phyloP scores from a whole-genome alignment of 1,284 basidiomycete genomes.

The Fomitopsis schrenkii region DNA sequence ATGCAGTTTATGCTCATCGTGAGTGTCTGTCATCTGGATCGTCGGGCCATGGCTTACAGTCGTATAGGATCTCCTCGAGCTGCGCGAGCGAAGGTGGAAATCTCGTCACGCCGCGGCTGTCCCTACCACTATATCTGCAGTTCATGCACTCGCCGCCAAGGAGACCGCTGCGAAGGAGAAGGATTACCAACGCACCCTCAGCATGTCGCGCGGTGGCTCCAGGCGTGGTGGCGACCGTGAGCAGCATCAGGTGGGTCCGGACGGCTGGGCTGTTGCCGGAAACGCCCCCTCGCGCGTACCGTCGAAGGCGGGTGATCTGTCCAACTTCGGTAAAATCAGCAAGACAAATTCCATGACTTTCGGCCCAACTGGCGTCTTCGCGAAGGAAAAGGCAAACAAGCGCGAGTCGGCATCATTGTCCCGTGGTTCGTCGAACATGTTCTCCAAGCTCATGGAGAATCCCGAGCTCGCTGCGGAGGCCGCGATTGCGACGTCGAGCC shows the following conservation, averaged over 20 bases:
- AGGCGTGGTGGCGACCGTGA: slow-evolving; percentile 77
- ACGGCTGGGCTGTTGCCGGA: slow-evolving; percentile 84
- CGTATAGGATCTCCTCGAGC: slow-evolving; percentile 64
- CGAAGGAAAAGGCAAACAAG: slow-evolving; percentile 40
- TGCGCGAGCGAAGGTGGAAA: slow-evolving; percentile 81
- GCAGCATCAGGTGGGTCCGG: slow-evolving; percentile 51
- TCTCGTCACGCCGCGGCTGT: slow-evolving; percentile 69
- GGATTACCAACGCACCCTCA: slow-evolving; percentile 39
- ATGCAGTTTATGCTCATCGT: slow-evolving; percentile 96
- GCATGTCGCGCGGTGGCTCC: slow-evolving; percentile 78
- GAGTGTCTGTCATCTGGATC: slow-evolving; percentile 14
- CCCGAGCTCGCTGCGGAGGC: slow-evolving; percentile 52
- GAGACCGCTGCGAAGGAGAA: slow-evolving; percentile 74
- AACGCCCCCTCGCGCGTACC: slow-evolving; percentile 49
- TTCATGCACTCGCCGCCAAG: slow-evolving; percentile 55
- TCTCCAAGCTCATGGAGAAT: slow-evolving; percentile 71
- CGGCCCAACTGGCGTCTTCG: slow-evolving; percentile 77
- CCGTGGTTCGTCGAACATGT: slow-evolving; percentile 86
- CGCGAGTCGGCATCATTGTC: slow-evolving; percentile 70
- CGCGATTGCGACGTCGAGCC: slow-evolving; percentile 41
- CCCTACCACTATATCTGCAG: slow-evolving; percentile 87
- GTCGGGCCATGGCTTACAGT: not conserved
- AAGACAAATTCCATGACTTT: slow-evolving; percentile 63
- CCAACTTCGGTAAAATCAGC: slow-evolving; percentile 82
- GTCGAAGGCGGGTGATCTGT: slow-evolving; percentile 81